A percentile compares a stretch with the other conserved stretches of the same genome.
Evolutionary conservation across 805 yeast genomes (phyloP).

Genomic region (Komagataella mondaviorum): DNA sequence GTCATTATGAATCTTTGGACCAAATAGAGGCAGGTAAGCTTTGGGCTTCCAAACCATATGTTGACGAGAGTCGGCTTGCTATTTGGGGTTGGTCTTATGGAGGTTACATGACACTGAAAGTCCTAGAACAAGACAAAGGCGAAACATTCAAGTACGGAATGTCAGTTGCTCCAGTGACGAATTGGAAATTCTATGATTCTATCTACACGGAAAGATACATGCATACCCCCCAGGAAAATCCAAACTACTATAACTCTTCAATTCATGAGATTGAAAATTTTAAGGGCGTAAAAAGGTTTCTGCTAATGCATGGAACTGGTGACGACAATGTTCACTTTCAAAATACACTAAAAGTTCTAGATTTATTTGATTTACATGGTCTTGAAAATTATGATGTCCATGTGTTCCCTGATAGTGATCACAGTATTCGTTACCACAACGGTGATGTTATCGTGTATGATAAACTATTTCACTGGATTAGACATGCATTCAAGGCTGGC

Average conservation of each 20-base stretch:
- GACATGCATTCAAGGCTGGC: constrained; percentile 31
- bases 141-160: constrained; percentile 74
- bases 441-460: constrained; percentile 61
- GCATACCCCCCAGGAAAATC: constrained; percentile 66
- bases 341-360: constrained; percentile 68
- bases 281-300: constrained; percentile 46
- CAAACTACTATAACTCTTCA: constrained; percentile 47
- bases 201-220: constrained; percentile 91
- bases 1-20: constrained; percentile 72
- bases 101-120: constrained; percentile 83
- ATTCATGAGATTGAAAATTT: constrained; percentile 46
- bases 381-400: constrained; percentile 78
- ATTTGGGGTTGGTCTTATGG: constrained; percentile 99
- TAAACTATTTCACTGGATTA: constrained; percentile 51
- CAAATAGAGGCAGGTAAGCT: constrained; percentile 74
- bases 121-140: constrained; percentile 71
- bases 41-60: constrained; percentile 51
- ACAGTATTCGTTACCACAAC: constrained; percentile 58
- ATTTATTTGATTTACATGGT: constrained; percentile 52
- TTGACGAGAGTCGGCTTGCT: constrained; percentile 58
- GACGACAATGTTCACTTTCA: constrained; percentile 97
- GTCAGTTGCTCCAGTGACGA: constrained; percentile 96
- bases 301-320: constrained; percentile 92
- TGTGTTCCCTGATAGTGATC: constrained; percentile 76
- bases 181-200: constrained; percentile 86